Base-by-base conservation (phyloP, 2,329 filamentous ascomycete species). In the Dendryphion nanum region DNA sequence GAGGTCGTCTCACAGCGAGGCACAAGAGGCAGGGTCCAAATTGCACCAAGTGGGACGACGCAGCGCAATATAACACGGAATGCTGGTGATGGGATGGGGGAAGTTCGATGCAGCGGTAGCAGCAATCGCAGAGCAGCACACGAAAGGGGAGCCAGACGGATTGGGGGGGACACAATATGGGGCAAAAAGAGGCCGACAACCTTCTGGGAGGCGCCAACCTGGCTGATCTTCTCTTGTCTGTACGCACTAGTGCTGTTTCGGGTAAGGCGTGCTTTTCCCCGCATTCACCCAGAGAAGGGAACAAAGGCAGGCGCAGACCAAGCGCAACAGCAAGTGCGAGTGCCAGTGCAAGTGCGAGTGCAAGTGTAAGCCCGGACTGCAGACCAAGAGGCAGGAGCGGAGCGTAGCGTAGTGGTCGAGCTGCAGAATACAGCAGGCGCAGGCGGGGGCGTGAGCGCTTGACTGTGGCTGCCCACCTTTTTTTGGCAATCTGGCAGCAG, bases 251-350 rank as follows among this genome's bases (percentile, higher is more conserved):
- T 18, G 33, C 44, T 33, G 12, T 1, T 18, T 45, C 12, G 18
- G 49, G 55, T 33, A 40, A 56, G 50, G 57, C 46, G 42, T 31
- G 26, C n/a, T 14, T 35, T 63, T 61, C 61, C 59, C 61, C 61
- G 61, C 61, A 64, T 57, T 61, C 40, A 46, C 35, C 36, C 23
- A 26, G 23, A n/a, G 23, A 26, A 26, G 23, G 23, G 23, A 26
- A 26, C n/a, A n/a, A n/a, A n/a, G n/a, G n/a, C n/a, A n/a, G n/a
- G n/a, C n/a, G n/a, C n/a, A n/a, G n/a, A n/a, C n/a, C n/a, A n/a
- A n/a, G n/a, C n/a, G n/a, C n/a, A n/a, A n/a, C n/a, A n/a, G n/a
- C n/a, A n/a, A n/a, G n/a, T n/a, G n/a, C n/a, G n/a, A n/a, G n/a
- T n/a, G n/a, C n/a, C n/a, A n/a, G n/a, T n/a, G n/a, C n/a, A n/a